Percentiles rank a stretch among this genome's conserved stretches.
Evolutionary conservation across 352 stramenopile species (phyloP).

Genomic region (Pythium volutum): DNA sequence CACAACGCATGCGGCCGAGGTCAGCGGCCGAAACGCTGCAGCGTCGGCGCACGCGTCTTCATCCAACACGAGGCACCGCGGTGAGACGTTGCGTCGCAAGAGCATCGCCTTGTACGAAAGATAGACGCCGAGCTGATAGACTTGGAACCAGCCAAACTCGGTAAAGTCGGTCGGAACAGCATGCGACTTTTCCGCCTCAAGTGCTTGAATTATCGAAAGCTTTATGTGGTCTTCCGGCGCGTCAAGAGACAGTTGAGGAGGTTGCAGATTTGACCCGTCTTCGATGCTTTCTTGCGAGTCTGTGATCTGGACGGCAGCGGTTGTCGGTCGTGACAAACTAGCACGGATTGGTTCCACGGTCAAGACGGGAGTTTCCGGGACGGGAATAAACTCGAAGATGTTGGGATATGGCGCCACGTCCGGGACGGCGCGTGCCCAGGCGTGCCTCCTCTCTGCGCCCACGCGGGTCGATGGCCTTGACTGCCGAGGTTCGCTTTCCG

Average conservation of each 20-base stretch:
- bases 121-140: conserved; percentile 42
- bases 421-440: conserved; percentile 38
- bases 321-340: background rate
- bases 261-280: background rate
- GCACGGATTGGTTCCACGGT: background rate
- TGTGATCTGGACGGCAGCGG: too few relatives aligned
- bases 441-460: conserved; percentile 27
- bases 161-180: conserved; percentile 35
- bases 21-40: conserved; percentile 22
- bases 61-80: conserved; percentile 33
- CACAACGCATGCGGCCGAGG: conserved; percentile 25
- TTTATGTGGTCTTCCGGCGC: conserved; percentile 1
- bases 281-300: too few relatives aligned
- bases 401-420: conserved; percentile 25
- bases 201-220: conserved; percentile 30
- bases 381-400: conserved; percentile 50
- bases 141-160: conserved; percentile 45
- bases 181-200: conserved; percentile 50
- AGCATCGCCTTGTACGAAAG: conserved; percentile 50
- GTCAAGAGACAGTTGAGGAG: background rate
- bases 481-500: background rate
- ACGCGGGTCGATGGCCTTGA: background rate
- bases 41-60: conserved; percentile 14
- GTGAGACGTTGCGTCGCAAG: conserved; percentile 50
- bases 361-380: background rate